Base-by-base conservation (phyloP, 441 rosid species). In the Geranium incanum region DNA sequence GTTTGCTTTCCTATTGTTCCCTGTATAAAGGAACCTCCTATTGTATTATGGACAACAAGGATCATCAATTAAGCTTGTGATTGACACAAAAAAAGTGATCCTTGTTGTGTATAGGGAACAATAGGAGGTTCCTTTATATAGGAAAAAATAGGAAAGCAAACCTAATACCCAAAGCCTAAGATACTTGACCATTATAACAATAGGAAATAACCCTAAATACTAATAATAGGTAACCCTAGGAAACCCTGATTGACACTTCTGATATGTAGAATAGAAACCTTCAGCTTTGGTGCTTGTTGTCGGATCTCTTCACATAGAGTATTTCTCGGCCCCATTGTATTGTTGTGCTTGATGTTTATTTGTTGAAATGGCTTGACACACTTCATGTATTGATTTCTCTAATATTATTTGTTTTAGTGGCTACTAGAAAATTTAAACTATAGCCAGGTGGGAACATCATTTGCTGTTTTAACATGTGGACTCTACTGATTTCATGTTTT, bases 261-360 rank as follows among this genome's bases (percentile, higher is more conserved):
- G 60, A 52, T n/a, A 13, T 4, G 18, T 38, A 60, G 23, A 13
- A n/a, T 21, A 39, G 48, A 36, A 37, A 3, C 36, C 19, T 18
- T 52, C 60, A 36, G 1, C 37, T 66, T 37, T 37, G 68, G 36
- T 66, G 68, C 38, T 66, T n/a, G 18, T 23, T 28, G 68, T n/a
- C 12, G 16, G 5, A 66, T n/a, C 68, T 66, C 68, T 6, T 38
- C 16, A 1, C 4, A 33, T 66, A 13, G 38, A 66, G 6, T 7
- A 13, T 66, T 36, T 66, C 11, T 0, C n/a, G 45, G 21, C 18
- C 11, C 18, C 28, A 57, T 57, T 57, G 60, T 52, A 63, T 7
- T 63, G 38, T 63, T 65, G 37, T 23, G 37, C 39, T 23, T 9
- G 41, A 28, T 19, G 8, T 65, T 36, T 15, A 19, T 13, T 36